phyloP scores from a whole-genome alignment of 345 rosid genomes.

The Eucalyptus grandis region DNA sequence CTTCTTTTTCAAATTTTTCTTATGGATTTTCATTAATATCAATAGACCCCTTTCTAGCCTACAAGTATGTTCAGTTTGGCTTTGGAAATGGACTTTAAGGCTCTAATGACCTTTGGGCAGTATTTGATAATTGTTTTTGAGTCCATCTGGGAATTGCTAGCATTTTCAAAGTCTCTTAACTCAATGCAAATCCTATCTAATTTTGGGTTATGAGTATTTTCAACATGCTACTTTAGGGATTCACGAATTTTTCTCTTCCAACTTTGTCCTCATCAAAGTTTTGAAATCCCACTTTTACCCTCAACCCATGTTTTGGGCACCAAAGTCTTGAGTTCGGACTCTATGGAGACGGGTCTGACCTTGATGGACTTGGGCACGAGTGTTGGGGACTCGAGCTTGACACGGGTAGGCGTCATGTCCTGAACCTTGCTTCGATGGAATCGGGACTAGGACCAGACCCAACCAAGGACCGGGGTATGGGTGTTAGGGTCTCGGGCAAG shows the following conservation, averaged over 20 bases:
- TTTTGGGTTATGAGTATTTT: not conserved
- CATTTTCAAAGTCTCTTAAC: not conserved
- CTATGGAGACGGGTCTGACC: accelerated
- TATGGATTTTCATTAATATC: not conserved
- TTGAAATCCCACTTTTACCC: not conserved
- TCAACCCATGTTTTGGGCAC: not conserved
- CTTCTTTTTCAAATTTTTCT: not conserved
- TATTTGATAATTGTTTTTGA: not conserved
- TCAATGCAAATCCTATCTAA: not conserved
- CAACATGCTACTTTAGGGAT: not conserved
- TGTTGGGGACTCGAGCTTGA: not conserved
- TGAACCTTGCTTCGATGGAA: accelerated
- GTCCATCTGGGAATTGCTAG: not conserved
- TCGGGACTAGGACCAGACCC: not conserved
- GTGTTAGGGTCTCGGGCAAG: accelerated
- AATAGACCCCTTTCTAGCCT: accelerated
- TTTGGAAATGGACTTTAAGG: not conserved
- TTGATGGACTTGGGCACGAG: accelerated
- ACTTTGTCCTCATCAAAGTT: not conserved
- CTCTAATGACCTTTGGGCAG: not conserved
- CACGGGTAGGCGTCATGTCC: accelerated
- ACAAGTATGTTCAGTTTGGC: accelerated
- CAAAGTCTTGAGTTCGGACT: not conserved
- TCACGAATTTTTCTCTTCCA: not conserved
- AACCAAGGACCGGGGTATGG: not conserved